Evolutionary conservation across 2,329 filamentous ascomycete genomes (phyloP), one percentile per base, ranked within the genome.

Genomic region (Ascochyta lentis): DNA sequence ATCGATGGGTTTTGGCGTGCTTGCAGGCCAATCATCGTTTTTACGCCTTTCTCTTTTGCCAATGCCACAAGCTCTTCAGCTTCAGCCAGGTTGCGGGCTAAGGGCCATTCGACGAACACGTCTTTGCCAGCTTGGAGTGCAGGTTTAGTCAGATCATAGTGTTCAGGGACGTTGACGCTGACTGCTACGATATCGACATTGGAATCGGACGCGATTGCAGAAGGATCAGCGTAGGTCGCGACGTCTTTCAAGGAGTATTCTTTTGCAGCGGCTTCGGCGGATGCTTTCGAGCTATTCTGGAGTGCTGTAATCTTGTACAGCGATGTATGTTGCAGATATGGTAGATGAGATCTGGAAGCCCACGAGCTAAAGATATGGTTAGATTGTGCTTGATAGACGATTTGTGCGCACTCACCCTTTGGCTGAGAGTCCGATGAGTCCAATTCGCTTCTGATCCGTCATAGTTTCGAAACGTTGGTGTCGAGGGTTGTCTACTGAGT

Each of bases 81-180:
- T 55, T 82, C 73, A 1, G 66, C 57, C 1, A 77, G 48, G 38
- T 75, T 79, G 3, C 73, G 69, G 0, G 71, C 80, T 1, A 82
- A 70, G 3, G 80, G 81, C 80, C 81, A 82, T 61, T 84, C 81
- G n/a, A 78, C 75, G 51, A 79, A 83, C 12, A 81, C 75, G 39
- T 79, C 72, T 42, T 72, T 73, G 4, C 67, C 65, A 4, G 78
- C 77, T 43, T 74, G 66, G 3, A 84, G 61, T 9, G 75, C 76
- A 1, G 80, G 78, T 38, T 74, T 75, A 10, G 78, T 71, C 13
- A 80, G 63, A 8, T 64, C 55, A 53, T 78, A 79, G 54, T 83
- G 80, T 19, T 72, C 67, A 10, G 74, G 75, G 3, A 83, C 78
- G 4, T 76, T 72, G 15, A 81, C 78, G 48, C 71, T 74, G 51